Evolutionary conservation across 345 rosid species (phyloP).

Genomic region (Zanthoxylum bungeanum): DNA sequence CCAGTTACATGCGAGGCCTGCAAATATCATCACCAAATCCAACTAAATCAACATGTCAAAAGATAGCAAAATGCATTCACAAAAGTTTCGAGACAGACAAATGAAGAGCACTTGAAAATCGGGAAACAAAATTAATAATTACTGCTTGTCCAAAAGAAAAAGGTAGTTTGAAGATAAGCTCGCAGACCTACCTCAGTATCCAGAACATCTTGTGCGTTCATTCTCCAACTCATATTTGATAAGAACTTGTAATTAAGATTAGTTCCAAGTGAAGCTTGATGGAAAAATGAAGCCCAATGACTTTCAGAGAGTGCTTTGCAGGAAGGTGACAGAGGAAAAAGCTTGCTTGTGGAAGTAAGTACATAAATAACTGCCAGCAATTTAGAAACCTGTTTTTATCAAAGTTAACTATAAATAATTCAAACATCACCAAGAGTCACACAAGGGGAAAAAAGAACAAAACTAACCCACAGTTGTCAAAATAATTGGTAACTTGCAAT

Average conservation of each 20-base stretch:
- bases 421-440: slow-evolving; percentile 3
- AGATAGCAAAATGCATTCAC: slow-evolving; percentile 1
- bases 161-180: no score
- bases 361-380: slow-evolving; percentile 61
- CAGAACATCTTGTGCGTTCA: slow-evolving; percentile 20
- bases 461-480: not conserved
- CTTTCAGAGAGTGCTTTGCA: slow-evolving; percentile 61
- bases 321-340: slow-evolving; percentile 37
- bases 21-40: slow-evolving; percentile 19
- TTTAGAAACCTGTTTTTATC: slow-evolving; percentile 63
- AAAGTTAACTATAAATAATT: slow-evolving; percentile 15
- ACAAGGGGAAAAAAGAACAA: not conserved
- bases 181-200: slow-evolving; percentile 44
- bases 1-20: slow-evolving; percentile 42
- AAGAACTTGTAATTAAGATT: slow-evolving; percentile 62
- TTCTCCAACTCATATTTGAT: slow-evolving; percentile 39
- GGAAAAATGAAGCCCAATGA: slow-evolving; percentile 92
- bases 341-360: slow-evolving; percentile 53
- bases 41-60: not conserved
- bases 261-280: slow-evolving; percentile 91
- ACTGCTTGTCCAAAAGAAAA: no score
- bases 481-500: not conserved
- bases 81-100: no score
- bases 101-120: no score
- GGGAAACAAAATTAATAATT: no score